Evolutionary conservation across 805 yeast genomes (phyloP), one percentile per base, ranked within the genome.

Genomic region (Candida schatavii): DNA sequence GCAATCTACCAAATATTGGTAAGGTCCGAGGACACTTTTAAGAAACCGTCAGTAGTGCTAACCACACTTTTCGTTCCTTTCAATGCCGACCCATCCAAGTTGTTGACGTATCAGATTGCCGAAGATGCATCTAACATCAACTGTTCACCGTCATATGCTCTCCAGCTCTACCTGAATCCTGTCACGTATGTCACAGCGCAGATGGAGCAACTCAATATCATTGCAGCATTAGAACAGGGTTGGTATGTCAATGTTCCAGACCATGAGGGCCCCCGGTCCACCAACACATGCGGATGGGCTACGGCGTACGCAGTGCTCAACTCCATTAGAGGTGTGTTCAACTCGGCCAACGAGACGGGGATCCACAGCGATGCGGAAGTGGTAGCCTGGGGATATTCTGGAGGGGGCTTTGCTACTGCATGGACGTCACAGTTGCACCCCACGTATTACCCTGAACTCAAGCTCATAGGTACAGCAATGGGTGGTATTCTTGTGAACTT

Each of bases 381-480:
- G 2, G 46, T 38, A 2, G 26, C 61, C 32, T 62, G 59, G 58
- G 68, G 68, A 0, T 62, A 56, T 37, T 56, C 63, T 19, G 68
- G 68, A 11, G 68, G 65, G 7, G 54, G 64, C 2, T 41, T 59
- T 20, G 58, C 64, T 10, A 35, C 59, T 14, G 52, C 55, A 5
- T 61, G 66, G 66, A 64, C 59, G 2, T 52, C 59, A 3, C 46
- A 46, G 9, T 42, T 59, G 17, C 62, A 55, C 29, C 63, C 64
- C 15, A 39, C 41, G 0, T 62, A 62, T 32, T 66, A 66, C 5
- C 62, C 62, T 3, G 64, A 61, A 44, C 30, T 41, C 7, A 19
- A 43, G 49, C n/a, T 40, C 40, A 42, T 42, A 45, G 68, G 66
- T 15, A 56, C 56, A 2, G 65, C 65, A 1, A 29, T 59, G 27